Evolutionary conservation across 164 flowering plant genomes (phyloP).

Genomic region (Euptelea pleiosperma): DNA sequence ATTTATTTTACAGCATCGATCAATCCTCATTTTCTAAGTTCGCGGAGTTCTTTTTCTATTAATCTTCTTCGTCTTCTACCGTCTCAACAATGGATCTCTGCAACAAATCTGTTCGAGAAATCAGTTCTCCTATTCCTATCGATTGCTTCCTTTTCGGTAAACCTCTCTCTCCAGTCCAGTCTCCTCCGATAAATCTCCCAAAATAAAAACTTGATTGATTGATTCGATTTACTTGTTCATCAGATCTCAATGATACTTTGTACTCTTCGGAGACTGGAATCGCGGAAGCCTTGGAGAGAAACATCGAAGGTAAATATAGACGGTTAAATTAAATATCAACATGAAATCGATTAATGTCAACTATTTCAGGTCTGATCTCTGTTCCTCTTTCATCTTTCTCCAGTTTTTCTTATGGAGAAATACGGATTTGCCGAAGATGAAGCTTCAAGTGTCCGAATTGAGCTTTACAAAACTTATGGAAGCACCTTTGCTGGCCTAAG

Average conservation of each 20-base stretch:
- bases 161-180: slow-evolving; percentile 4
- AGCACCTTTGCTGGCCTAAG: slow-evolving; percentile 85
- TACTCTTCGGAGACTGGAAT: slow-evolving; percentile 59
- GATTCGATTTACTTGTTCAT: not conserved
- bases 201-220: not conserved
- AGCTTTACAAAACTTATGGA: slow-evolving; percentile 74
- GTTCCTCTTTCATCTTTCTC: not conserved
- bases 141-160: slow-evolving; percentile 55
- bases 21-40: too few relatives aligned
- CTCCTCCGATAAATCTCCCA: not conserved
- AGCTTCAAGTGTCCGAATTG: slow-evolving; percentile 51
- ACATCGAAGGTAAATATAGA: slow-evolving; percentile 93
- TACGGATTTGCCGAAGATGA: slow-evolving; percentile 50
- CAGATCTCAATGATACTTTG: slow-evolving; percentile 88
- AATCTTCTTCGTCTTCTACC: not conserved
- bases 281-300: slow-evolving; percentile 45
- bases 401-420: slow-evolving; percentile 68
- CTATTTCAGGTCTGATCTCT: not conserved
- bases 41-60: too few relatives aligned
- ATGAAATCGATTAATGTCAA: not conserved
- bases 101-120: slow-evolving; percentile 15
- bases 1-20: too few relatives aligned
- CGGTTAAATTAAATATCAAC: too few relatives aligned
- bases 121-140: slow-evolving; percentile 34
- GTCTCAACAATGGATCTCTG: slow-evolving; percentile 25